Evolutionary conservation across 805 yeast species (phyloP).

Genomic region (Candida sakaeoensis): DNA sequence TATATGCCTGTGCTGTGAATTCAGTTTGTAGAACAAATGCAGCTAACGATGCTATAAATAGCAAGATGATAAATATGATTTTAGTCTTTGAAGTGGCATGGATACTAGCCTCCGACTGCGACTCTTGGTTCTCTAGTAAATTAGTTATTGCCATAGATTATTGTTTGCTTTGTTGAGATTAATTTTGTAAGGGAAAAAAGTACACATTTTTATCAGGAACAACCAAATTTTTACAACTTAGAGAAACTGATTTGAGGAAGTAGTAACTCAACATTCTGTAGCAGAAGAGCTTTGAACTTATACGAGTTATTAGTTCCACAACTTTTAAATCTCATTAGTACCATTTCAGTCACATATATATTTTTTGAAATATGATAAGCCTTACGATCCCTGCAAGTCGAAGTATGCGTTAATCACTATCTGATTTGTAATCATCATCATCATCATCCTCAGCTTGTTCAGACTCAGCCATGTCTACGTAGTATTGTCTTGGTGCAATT

Average conservation of each 20-base stretch:
- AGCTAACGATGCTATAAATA: constrained; percentile 35
- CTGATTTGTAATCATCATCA: constrained; percentile 30
- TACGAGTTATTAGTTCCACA: too few relatives aligned
- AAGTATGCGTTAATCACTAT: constrained; percentile 28
- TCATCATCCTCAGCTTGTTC: constrained; percentile 13
- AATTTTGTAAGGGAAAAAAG: too few relatives aligned
- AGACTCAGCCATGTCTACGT: constrained; percentile 11
- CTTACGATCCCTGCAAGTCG: too few relatives aligned
- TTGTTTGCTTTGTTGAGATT: too few relatives aligned
- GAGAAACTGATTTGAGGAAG: too few relatives aligned
- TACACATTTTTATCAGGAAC: too few relatives aligned
- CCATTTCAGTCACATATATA: too few relatives aligned
- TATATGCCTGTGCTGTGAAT: constrained; percentile 65
- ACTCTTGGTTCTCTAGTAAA: constrained; percentile 14
- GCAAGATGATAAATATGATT: constrained; percentile 27
- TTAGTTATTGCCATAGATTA: constrained; percentile 37
- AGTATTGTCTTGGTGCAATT: constrained; percentile 37
- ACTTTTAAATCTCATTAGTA: too few relatives aligned
- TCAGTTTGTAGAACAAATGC: constrained; percentile 81
- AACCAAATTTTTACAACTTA: background rate
- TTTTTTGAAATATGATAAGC: too few relatives aligned
- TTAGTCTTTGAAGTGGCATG: constrained; percentile 31
- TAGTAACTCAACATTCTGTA: too few relatives aligned
- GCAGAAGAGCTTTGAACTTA: too few relatives aligned
- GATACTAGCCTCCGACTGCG: constrained; percentile 16